A percentile compares a stretch with the other conserved stretches of the same genome.
These are phyloP conservation scores for Stachybotrys echinatus DNA, from an alignment of 2,329 filamentous ascomycete genomes.

Conservation along the genomic window DNA sequence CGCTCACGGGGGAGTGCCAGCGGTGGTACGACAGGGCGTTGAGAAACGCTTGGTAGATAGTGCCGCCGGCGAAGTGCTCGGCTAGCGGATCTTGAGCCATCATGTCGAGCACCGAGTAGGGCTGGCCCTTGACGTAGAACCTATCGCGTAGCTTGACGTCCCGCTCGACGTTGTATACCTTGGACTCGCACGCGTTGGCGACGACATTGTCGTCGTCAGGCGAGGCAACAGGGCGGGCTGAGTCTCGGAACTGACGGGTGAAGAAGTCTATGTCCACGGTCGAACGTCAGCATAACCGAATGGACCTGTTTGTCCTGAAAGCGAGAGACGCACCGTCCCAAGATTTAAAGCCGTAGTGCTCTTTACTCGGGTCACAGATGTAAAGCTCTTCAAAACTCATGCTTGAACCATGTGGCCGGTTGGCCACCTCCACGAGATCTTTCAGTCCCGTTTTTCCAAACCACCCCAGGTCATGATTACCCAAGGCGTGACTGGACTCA, in stretches of 20 bases:
- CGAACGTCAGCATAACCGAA: too few species aligned
- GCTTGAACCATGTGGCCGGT: slow-evolving; percentile 33
- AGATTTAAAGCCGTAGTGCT: slow-evolving; percentile 56
- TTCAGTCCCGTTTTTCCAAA: slow-evolving; percentile 43
- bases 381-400: slow-evolving; percentile 56
- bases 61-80: slow-evolving; percentile 54
- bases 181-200: slow-evolving; percentile 61
- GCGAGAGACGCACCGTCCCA: slow-evolving; percentile 45
- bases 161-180: slow-evolving; percentile 45
- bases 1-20: slow-evolving; percentile 66
- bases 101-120: slow-evolving; percentile 62
- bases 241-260: slow-evolving; percentile 49
- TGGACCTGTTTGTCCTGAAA: background rate
- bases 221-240: slow-evolving; percentile 51
- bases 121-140: slow-evolving; percentile 67
- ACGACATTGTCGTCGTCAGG: slow-evolving; percentile 50
- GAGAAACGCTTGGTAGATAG: slow-evolving; percentile 67
- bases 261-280: slow-evolving; percentile 50
- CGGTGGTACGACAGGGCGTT: slow-evolving; percentile 64
- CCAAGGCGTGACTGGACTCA: slow-evolving; percentile 47
- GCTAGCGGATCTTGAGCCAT: slow-evolving; percentile 50
- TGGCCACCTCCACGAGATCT: slow-evolving; percentile 48
- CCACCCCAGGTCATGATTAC: slow-evolving; percentile 42
- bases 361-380: slow-evolving; percentile 48
- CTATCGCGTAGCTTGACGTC: slow-evolving; percentile 49